Base-by-base conservation (phyloP, 1,284 basidiomycete genomes). In the Anthracocystis panici-leucophaei region DNA sequence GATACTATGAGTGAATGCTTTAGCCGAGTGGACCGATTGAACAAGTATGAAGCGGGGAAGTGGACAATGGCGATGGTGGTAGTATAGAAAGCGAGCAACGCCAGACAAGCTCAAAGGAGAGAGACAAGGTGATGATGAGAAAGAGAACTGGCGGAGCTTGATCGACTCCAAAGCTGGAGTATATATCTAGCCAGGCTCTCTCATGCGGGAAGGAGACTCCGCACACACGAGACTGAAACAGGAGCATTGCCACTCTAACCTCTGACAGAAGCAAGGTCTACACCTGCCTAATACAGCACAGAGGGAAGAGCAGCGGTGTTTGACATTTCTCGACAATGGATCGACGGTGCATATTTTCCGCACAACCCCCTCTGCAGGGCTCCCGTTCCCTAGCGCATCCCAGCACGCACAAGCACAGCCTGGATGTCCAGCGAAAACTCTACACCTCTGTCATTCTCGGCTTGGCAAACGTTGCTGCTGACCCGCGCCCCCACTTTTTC, bases 361-460 rank as follows among this genome's bases (percentile, higher is more conserved):
- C 35, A 2, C 14, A 5, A 14, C 33, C 33, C 7, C 33, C 11
- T 14, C 35, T 38, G 35, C 35, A 38, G 35, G 14, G 10, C 35
- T 38, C 35, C 35, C 35, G 35, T 27, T 7, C 27, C 27, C 27
- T 27, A 27, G 7, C 4, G 27, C 44, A 8, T 5, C 8, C 9
- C 21, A 9, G 10, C 44, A 44, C 20, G 7, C 6, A 27, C 25
- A 29, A 44, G 27, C 25, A 21, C 20, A 20, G 29, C 20, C 6
- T 52, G 50, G 40, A 49, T 49, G 48, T 49, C 35, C 27, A 49
- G 48, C 48, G 27, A 31, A 49, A 49, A 31, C 48, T 49, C 48
- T 31, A 49, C 46, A n/a, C 48, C 16, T 12, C 10, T 20, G 18
- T 49, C 27, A 27, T 11, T 10, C 46, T 29, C 27, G 48, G 48